Base-by-base conservation (phyloP, 177 flowering plant species). In the Vitis hybrid region DNA sequence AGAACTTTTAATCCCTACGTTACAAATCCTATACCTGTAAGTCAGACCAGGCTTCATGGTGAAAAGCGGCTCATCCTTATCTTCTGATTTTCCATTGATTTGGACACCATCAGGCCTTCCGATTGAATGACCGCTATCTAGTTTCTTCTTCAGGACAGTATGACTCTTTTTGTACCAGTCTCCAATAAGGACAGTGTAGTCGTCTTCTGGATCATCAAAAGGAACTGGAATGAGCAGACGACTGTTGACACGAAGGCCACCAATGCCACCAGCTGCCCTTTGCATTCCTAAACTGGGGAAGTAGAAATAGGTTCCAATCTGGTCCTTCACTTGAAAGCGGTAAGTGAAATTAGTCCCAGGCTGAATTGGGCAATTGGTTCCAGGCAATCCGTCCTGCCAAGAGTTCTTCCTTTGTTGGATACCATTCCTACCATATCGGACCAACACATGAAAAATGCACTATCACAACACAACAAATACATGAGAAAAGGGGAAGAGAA, bases 91-190 rank as follows among this genome's bases (percentile, higher is more conserved):
- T 52, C 91, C 91, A 20, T 85, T 87, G 68, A 87, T 83, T 46
- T 81, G 78, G 60, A 87, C 75, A 8, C 89, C 89, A 24, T 78
- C 84, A 0, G 91, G 91, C 62, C 82, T 67, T 32, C 72, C 85
- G 15, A 87, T 65, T 15, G 84, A n/a, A 2, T 78, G 78, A 0
- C 91, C 89, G 35, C 75, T 64, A 58, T 87, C 88, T 20, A 87
- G 73, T n/a, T 71, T 61, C 51, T 67, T 71, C 78, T 56, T 73
- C 20, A 87, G 77, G 27, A 60, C 74, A n/a, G 76, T 69, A 74
- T 84, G 86, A 72, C 85, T 77, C 75, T 83, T 78, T 67, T 72
- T 68, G 82, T 73, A 86, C 91, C 91, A 87, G 66, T 87, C 91
- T 1, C 86, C 85, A 10, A 83, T 59, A 24, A 87, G 58, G 66